Base-by-base conservation (phyloP, 2,329 filamentous ascomycete species). In the Xylariaceae sp. region DNA sequence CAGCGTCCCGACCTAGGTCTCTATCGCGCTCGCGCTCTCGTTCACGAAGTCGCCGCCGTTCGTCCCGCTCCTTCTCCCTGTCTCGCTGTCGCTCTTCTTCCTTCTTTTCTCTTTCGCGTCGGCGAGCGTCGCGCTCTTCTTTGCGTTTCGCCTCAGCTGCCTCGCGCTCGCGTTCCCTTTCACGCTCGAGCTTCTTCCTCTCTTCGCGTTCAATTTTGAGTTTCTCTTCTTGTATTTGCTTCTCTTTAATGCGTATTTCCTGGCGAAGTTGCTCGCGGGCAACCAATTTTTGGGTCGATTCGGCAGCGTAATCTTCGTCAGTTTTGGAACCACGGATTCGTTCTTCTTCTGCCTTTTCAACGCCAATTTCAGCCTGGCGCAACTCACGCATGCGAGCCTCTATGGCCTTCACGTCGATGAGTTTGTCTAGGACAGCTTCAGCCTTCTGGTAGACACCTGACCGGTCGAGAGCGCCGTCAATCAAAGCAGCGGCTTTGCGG, bases 391-490 rank as follows among this genome's bases (percentile, higher is more conserved):
- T 85, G 53, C 84, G 84, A 30, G 80, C 77, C 69, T 91, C 87
- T 60, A 91, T 90, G 30, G 85, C 82, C 8, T 77, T 77, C 51
- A 86, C 80, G 67, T 89, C 84, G 59, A 93, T 88, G 60, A 91
- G 78, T 34, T 81, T 77, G 61, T 86, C 82, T 53, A 92, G 85
- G 53, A 86, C 82, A 6, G 81, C 79, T 66, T 89, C 84, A 0
- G 88, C 88, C 66, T 84, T 83, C 61, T 87, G 84, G 68, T 93
- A 94, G 34, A 92, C 84, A 30, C 88, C 87, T 17, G 85, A 87
- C 62, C 90, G 84, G 68, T 92, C 89, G 15, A 90, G 82, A 0
- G 88, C 88, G 58, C 90, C 89, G 71, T 92, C 88, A 47, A 92
- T 86, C 3, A 95, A 80, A 0, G 88, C 84, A 1, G 87, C 85